Evolutionary conservation across 495 filamentous ascomycete species (phyloP), one percentile per base, ranked within the genome.

Genomic region (Staphylotrichum longicolle): DNA sequence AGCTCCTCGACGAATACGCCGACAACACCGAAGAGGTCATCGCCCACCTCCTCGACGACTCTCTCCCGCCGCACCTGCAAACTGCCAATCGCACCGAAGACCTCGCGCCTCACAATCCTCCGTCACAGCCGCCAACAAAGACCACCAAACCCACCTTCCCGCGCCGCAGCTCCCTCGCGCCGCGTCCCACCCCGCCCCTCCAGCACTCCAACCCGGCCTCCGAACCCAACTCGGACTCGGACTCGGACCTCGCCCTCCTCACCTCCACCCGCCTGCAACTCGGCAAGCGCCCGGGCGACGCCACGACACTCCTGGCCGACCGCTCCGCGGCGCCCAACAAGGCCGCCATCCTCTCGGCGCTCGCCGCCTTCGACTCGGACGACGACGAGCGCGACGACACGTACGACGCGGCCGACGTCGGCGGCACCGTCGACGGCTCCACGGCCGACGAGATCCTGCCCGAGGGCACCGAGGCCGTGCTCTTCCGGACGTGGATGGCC

Each of bases 331-430:
- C 86, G 34, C 76, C 83, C 42, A 83, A 87, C 68, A 97, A 96
- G 76, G 88, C 91, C 5, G 88, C 91, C 39, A 97, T 98, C 69
- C 82, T 96, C 11, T 88, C 94, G 27, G 94, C 94, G 0, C 85
- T 98, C 10, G 89, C 91, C 10, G 84, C 90, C 5, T 96, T 98
- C 68, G 93, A 98, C 76, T 87, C 86, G 0, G 94, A 96, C 65
- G 93, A 97, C 69, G 94, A 98, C 75, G 94, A 98, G 76, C 87
- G 91, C 40, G 94, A 98, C 75, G 94, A 98, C 69, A 98, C 94
- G 2, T 98, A 98, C 74, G 94, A 98, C 66, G 82, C 86, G 8
- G 89, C 83, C 45, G 94, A 98, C 66, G 91, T 97, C 6, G 94
- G 94, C 57, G 91, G 93, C 10, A 89, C 90, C 4, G 85, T 96